A percentile compares a stretch with the other conserved stretches of the same genome.
phyloP scores from a whole-genome alignment of 495 filamentous ascomycete species.

The Penicillium lividum region DNA sequence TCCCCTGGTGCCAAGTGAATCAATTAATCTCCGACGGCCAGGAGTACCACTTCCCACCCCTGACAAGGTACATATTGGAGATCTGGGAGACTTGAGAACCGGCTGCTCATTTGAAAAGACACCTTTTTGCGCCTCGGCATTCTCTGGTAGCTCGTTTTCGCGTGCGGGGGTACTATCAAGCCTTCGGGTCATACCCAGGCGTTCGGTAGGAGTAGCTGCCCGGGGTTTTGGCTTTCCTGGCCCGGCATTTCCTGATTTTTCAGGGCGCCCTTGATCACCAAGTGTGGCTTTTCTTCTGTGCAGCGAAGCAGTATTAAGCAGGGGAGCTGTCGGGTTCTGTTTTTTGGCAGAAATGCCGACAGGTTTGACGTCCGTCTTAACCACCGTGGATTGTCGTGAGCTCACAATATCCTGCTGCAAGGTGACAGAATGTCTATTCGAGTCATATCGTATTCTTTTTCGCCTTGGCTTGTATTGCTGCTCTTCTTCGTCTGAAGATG shows the following conservation, averaged over 20 bases:
- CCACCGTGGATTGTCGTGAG: background rate
- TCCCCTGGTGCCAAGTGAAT: slow-evolving; percentile 30
- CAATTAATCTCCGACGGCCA: slow-evolving; percentile 38
- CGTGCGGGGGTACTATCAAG: background rate
- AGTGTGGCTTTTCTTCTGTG: background rate
- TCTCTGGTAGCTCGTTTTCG: background rate
- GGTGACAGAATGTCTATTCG: background rate
- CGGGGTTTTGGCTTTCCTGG: background rate
- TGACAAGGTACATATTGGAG: background rate
- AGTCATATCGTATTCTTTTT: slow-evolving; percentile 22
- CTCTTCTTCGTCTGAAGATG: slow-evolving; percentile 41
- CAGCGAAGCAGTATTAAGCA: background rate
- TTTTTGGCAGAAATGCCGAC: background rate
- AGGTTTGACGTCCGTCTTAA: background rate
- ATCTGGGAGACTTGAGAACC: background rate
- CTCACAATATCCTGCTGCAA: background rate
- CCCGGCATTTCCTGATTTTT: background rate
- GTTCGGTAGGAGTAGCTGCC: background rate
- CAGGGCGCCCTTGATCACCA: background rate
- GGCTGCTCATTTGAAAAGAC: background rate
- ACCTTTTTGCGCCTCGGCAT: background rate
- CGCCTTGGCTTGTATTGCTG: slow-evolving; percentile 2
- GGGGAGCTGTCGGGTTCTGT: background rate
- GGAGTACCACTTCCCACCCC: slow-evolving; percentile 14
- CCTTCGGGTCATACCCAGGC: background rate